These are phyloP conservation scores for Volvox africanus DNA, from an alignment of 139 green algal species.

Conservation along the genomic window DNA sequence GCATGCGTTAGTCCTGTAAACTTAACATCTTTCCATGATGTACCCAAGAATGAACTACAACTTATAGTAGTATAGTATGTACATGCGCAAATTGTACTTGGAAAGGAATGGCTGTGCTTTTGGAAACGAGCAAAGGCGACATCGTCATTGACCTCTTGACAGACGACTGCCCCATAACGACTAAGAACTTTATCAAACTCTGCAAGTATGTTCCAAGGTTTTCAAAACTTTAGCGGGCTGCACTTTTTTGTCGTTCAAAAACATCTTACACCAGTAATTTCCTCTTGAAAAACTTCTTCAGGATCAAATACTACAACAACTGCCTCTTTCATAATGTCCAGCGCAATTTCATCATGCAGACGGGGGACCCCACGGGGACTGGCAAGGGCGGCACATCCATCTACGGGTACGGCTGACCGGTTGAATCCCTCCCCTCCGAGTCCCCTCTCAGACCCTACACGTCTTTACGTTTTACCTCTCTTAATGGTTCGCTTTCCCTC, in stretches of 20 bases:
- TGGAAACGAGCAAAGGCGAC: slow-evolving; percentile 96
- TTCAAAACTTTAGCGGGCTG: too few species aligned
- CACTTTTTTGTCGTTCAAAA: too few species aligned
- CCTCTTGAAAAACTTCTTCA: slow-evolving; percentile 44
- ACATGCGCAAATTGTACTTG: not conserved
- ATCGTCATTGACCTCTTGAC: slow-evolving; percentile 93
- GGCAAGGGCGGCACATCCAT: slow-evolving; percentile 92
- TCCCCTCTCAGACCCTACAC: too few species aligned
- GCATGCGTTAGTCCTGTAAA: too few species aligned
- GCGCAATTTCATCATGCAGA: slow-evolving; percentile 90
- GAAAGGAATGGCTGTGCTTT: slow-evolving; percentile 89
- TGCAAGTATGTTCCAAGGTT: slow-evolving; percentile 77
- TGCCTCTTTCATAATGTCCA: slow-evolving; percentile 93
- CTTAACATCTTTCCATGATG: too few species aligned
- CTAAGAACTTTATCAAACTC: slow-evolving; percentile 96
- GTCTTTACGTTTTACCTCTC: too few species aligned
- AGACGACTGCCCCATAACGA: slow-evolving; percentile 85
- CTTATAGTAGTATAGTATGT: too few species aligned
- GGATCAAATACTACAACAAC: slow-evolving; percentile 96
- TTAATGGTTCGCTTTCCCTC: too few species aligned
- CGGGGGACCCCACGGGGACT: slow-evolving; percentile 89
- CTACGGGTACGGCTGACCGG: slow-evolving; percentile 70
- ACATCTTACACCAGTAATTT: too few species aligned
- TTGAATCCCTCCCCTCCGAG: too few species aligned
- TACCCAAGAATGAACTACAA: too few species aligned